Conservation (phyloP, 2,329 filamentous ascomycete genomes). For the Aspergillus aculeatinus region DNA sequence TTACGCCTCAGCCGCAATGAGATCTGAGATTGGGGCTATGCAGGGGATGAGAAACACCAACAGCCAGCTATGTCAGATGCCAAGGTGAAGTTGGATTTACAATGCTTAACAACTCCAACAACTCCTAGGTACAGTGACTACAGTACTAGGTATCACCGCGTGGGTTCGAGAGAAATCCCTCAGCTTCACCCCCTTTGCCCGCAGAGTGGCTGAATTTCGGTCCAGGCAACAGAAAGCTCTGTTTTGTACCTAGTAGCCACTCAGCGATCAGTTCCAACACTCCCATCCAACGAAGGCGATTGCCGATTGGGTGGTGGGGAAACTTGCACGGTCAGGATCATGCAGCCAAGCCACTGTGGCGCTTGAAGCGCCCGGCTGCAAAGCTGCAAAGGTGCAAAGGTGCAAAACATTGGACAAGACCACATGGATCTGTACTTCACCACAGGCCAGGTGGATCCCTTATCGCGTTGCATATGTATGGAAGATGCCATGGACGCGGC, state of each 20-base stretch:
- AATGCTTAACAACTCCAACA: background rate
- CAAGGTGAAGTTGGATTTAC: background rate
- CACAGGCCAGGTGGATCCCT: conserved; percentile 4
- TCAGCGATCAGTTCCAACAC: conserved; percentile 5
- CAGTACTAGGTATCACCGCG: too few species aligned
- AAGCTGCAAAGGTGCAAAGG: background rate
- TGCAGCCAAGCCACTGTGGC: conserved; percentile 4
- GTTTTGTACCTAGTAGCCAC: background rate
- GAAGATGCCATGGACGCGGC: background rate
- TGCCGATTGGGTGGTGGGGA: background rate
- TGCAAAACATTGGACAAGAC: background rate
- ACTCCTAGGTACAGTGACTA: too few species aligned
- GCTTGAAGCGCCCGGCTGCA: background rate
- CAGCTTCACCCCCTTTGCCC: background rate
- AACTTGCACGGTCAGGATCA: background rate
- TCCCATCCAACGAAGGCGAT: background rate
- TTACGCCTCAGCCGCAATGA: conserved; percentile 6
- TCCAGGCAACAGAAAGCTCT: background rate
- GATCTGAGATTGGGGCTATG: conserved; percentile 1
- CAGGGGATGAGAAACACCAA: background rate
- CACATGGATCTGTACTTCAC: background rate
- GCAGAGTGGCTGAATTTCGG: background rate
- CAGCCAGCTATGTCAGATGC: background rate
- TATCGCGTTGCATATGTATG: background rate
- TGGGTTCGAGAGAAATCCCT: background rate